Percentiles rank a stretch among this genome's conserved stretches.
These are phyloP conservation scores for Aureobasidium musti DNA, from an alignment of 2,329 filamentous ascomycete species.

Conservation along the genomic window DNA sequence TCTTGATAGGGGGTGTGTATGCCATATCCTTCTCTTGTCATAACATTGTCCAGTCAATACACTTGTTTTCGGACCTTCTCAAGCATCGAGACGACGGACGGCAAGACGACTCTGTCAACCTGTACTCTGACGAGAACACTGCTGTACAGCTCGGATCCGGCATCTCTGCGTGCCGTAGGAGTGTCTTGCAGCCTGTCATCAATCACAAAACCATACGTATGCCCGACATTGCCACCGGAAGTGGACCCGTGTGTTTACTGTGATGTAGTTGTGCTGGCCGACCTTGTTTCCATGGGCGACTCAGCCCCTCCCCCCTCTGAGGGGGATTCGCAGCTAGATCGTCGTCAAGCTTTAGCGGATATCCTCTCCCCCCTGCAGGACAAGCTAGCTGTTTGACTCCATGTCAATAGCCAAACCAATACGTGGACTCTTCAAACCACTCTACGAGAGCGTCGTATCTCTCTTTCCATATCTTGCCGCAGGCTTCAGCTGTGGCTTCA, in stretches of 20 bases:
- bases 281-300: constrained; percentile 13
- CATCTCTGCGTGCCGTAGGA: background rate
- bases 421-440: background rate
- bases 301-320: constrained; percentile 15
- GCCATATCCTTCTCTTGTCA: constrained; percentile 6
- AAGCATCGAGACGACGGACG: background rate
- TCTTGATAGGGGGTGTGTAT: background rate
- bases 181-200: background rate
- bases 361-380: constrained; percentile 2
- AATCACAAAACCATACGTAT: background rate
- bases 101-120: background rate
- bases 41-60: background rate
- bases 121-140: background rate
- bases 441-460: constrained; percentile 7
- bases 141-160: background rate
- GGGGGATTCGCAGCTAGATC: constrained; percentile 26
- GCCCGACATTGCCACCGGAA: background rate
- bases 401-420: background rate
- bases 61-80: background rate
- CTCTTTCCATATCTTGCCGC: background rate
- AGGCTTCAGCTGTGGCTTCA: background rate
- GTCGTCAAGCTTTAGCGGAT: background rate
- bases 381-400: background rate
- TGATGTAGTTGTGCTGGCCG: background rate
- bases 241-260: constrained; percentile 16